Conservation (phyloP, 108 stramenopile species). For the Schizochytrium sp. region DNA sequence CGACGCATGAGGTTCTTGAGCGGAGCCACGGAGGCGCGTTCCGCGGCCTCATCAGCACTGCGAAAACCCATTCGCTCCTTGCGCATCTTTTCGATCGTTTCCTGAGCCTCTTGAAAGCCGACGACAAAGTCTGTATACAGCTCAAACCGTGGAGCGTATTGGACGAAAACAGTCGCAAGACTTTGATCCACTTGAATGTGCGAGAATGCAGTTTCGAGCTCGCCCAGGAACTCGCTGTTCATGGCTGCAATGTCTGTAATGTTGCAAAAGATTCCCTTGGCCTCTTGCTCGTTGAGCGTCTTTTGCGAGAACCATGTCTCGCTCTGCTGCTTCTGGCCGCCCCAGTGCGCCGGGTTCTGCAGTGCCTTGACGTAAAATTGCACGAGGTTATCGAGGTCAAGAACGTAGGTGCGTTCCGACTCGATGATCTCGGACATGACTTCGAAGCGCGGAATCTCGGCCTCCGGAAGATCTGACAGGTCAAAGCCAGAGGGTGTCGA, state of each 20-base stretch:
- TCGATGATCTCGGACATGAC: background rate
- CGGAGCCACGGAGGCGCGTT: background rate
- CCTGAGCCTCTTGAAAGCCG: background rate
- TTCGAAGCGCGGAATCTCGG: background rate
- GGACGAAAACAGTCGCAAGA: background rate
- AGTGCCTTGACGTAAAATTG: background rate
- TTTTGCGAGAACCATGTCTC: conserved; percentile 6
- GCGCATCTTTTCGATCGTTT: background rate
- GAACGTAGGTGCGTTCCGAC: background rate
- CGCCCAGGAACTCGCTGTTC: background rate
- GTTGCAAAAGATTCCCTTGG: background rate
- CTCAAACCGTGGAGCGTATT: background rate
- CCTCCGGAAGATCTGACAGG: background rate
- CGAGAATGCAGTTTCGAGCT: background rate
- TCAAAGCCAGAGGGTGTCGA: background rate
- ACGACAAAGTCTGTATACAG: background rate
- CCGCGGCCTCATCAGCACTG: background rate
- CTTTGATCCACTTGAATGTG: background rate
- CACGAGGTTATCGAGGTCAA: background rate
- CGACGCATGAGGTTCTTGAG: background rate
- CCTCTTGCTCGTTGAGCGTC: background rate
- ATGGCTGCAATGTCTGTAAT: background rate
- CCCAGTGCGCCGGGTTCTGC: conserved; percentile 8
- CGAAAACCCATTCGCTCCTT: background rate
- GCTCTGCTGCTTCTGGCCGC: background rate